phyloP scores from a whole-genome alignment of 1,284 basidiomycete species.

The Filobasidium uniguttulatum region DNA sequence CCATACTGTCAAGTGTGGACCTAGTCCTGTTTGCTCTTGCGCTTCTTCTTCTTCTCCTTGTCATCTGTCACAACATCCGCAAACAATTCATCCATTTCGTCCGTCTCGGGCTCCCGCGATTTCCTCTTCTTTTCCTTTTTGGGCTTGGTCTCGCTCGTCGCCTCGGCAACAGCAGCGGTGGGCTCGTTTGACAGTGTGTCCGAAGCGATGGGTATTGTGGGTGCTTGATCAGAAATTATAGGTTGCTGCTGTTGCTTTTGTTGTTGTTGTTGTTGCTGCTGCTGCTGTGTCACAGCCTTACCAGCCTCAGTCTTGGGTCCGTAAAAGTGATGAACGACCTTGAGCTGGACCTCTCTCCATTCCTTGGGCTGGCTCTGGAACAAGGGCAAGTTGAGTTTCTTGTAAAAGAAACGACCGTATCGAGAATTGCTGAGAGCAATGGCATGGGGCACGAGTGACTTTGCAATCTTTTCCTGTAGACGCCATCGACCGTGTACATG shows the following conservation, averaged over 20 bases:
- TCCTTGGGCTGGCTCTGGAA: slow-evolving; percentile 63
- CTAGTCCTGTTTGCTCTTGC: too few relatives aligned
- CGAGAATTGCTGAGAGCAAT: slow-evolving; percentile 55
- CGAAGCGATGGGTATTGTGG: too few relatives aligned
- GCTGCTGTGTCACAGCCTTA: background rate
- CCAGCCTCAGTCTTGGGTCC: slow-evolving; percentile 29
- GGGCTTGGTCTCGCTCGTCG: slow-evolving; percentile 3
- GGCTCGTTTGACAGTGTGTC: slow-evolving; percentile 14
- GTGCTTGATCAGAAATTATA: too few relatives aligned
- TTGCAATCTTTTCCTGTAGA: slow-evolving; percentile 74
- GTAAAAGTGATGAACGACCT: slow-evolving; percentile 30
- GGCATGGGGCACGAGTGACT: slow-evolving; percentile 57
- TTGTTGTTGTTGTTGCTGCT: background rate
- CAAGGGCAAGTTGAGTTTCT: slow-evolving; percentile 62
- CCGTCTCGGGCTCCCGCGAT: slow-evolving; percentile 22
- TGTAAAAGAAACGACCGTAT: slow-evolving; percentile 73
- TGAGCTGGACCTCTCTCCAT: slow-evolving; percentile 53
- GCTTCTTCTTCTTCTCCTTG: slow-evolving; percentile 25
- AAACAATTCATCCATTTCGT: slow-evolving; percentile 53
- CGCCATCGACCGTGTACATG: background rate
- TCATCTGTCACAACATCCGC: slow-evolving; percentile 40
- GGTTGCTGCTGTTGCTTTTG: slow-evolving; percentile 15
- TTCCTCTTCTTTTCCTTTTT: slow-evolving; percentile 12
- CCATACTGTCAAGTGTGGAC: too few relatives aligned
- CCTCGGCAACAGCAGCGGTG: background rate